These are phyloP conservation scores for Cutaneotrichosporon cavernicola DNA, from an alignment of 1,284 basidiomycete genomes.

Conservation along the genomic window DNA sequence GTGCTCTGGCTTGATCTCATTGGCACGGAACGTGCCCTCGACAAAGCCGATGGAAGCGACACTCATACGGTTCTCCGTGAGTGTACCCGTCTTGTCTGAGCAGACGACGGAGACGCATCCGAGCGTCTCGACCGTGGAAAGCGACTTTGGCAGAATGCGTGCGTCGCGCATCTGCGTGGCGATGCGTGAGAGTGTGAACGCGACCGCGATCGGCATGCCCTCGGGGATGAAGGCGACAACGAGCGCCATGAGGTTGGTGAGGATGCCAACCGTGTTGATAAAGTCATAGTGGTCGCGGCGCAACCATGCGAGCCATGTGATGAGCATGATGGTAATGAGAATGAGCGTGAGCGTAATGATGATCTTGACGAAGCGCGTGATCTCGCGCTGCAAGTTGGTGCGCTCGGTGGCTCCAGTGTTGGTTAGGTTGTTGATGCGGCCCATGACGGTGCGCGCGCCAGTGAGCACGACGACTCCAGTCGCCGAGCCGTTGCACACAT, in stretches of 20 bases:
- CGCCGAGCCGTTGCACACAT: constrained; percentile 61
- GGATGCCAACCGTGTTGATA: constrained; percentile 59
- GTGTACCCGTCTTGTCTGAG: constrained; percentile 63
- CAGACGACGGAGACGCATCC: constrained; percentile 61
- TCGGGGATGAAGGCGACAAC: constrained; percentile 63
- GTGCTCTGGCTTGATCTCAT: constrained; percentile 30
- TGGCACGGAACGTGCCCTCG: constrained; percentile 45
- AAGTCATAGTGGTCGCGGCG: constrained; percentile 57
- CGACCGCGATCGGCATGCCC: constrained; percentile 59
- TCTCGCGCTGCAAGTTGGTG: constrained; percentile 54
- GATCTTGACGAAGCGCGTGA: constrained; percentile 55
- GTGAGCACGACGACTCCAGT: constrained; percentile 60
- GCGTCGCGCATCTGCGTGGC: constrained; percentile 59
- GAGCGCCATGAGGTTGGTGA: constrained; percentile 64
- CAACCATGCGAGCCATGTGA: constrained; percentile 59
- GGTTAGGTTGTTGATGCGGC: constrained; percentile 63
- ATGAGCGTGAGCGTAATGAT: constrained; percentile 57
- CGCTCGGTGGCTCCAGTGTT: constrained; percentile 55
- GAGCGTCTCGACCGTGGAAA: constrained; percentile 64
- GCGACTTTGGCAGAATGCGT: constrained; percentile 62
- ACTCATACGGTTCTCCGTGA: constrained; percentile 55
- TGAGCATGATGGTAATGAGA: constrained; percentile 56
- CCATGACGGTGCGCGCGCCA: constrained; percentile 62
- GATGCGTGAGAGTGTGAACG: constrained; percentile 54
- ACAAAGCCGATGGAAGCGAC: constrained; percentile 57